Percentiles rank a stretch among this genome's conserved stretches.
Evolutionary conservation across 805 yeast species (phyloP).

Genomic region (Hanseniaspora thailandica): DNA sequence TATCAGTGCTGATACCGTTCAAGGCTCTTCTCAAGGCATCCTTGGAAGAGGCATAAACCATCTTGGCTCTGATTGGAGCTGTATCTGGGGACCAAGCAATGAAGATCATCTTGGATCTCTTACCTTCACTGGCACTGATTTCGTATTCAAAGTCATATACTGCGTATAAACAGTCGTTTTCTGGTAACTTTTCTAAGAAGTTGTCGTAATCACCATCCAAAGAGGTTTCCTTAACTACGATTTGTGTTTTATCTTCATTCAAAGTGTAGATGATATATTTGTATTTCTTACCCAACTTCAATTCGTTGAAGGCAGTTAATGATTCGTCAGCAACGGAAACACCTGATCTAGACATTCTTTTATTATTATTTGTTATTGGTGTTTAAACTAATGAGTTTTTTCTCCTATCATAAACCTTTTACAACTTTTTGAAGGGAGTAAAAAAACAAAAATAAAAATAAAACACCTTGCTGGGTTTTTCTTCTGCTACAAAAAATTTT

Average conservation of each 20-base stretch:
- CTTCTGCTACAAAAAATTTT: too few species aligned
- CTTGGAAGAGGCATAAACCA: conserved; percentile 97
- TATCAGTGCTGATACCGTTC: conserved; percentile 85
- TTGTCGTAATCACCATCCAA: conserved; percentile 64
- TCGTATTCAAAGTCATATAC: conserved; percentile 95
- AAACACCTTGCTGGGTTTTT: background rate
- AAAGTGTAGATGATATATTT: conserved; percentile 73
- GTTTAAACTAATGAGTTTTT: too few species aligned
- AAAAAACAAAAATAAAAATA: too few species aligned
- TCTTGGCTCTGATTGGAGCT: conserved; percentile 88
- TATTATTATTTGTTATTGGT: background rate
- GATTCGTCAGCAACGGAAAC: conserved; percentile 85
- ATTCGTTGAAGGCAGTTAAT: conserved; percentile 83
- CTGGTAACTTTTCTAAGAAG: conserved; percentile 82
- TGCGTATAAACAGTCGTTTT: conserved; percentile 92
- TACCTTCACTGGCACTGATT: conserved; percentile 81
- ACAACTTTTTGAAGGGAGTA: background rate
- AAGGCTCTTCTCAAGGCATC: conserved; percentile 95
- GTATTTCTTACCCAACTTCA: conserved; percentile 83
- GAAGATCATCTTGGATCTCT: conserved; percentile 64
- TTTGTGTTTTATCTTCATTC: conserved; percentile 79
- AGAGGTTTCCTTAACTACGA: conserved; percentile 79
- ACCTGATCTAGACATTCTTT: conserved; percentile 30
- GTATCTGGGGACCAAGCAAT: conserved; percentile 96
- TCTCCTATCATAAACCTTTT: too few species aligned